These are phyloP conservation scores for Saccharomyces eubayanus DNA, from an alignment of 805 yeast genomes.

Conservation along the genomic window DNA sequence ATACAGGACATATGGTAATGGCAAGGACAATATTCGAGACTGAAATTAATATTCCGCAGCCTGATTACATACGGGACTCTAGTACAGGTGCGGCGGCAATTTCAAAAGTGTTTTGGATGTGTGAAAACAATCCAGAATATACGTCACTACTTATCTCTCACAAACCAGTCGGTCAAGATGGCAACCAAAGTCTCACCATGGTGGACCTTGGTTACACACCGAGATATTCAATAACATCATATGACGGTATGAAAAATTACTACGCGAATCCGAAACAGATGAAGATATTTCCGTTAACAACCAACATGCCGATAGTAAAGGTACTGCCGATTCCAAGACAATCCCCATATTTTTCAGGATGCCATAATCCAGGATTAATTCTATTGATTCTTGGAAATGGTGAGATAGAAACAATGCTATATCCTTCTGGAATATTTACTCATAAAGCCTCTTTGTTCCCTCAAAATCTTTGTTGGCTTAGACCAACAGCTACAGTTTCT, in stretches of 20 bases:
- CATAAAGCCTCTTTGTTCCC: slow-evolving; percentile 62
- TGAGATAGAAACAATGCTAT: slow-evolving; percentile 51
- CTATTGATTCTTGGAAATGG: slow-evolving; percentile 56
- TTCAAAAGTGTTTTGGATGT: slow-evolving; percentile 64
- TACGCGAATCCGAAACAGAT: slow-evolving; percentile 56
- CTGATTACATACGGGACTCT: slow-evolving; percentile 13
- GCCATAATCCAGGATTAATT: slow-evolving; percentile 64
- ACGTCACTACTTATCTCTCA: slow-evolving; percentile 71
- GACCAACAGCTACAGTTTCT: slow-evolving; percentile 58
- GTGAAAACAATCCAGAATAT: slow-evolving; percentile 69
- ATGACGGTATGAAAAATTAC: slow-evolving; percentile 71
- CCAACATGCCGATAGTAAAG: slow-evolving; percentile 36
- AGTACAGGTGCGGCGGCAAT: slow-evolving; percentile 33
- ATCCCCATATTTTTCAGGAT: slow-evolving; percentile 74
- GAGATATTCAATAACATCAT: slow-evolving; percentile 69
- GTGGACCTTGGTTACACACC: slow-evolving; percentile 81
- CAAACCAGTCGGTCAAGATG: slow-evolving; percentile 40
- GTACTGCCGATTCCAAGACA: slow-evolving; percentile 48
- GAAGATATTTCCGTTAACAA: slow-evolving; percentile 47
- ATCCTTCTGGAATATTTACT: slow-evolving; percentile 46
- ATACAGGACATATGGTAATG: slow-evolving; percentile 60
- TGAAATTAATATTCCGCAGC: slow-evolving; percentile 48
- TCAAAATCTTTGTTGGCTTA: slow-evolving; percentile 67
- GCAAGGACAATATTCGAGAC: slow-evolving; percentile 67
- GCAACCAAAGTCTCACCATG: slow-evolving; percentile 40